Evolutionary conservation across 192 early-diverging fungal species (phyloP).

Genomic region (Gryganskiella cystojenkinii): DNA sequence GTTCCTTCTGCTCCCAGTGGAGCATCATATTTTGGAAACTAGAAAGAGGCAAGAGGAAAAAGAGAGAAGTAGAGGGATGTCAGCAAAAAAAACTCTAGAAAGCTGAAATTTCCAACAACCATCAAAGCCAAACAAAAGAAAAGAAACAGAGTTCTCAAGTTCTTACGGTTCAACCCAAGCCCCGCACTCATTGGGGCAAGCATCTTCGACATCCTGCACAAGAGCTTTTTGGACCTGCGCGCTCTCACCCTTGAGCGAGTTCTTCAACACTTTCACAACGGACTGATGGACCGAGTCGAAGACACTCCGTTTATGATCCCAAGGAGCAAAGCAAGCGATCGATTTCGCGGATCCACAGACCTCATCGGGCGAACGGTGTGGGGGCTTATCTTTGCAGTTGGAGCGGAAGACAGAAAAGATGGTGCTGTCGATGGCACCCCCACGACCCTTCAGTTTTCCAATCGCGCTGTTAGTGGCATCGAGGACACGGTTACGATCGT

Average conservation of each 20-base stretch:
- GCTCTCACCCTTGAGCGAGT: neutral
- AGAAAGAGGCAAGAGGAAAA: neutral
- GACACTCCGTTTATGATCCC: conserved; percentile 11
- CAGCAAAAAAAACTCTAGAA: neutral
- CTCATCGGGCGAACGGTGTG: conserved; percentile 26
- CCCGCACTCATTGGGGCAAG: conserved; percentile 13
- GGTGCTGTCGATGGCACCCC: conserved; percentile 13
- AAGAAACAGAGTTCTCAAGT: too few relatives aligned
- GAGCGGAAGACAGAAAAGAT: conserved; percentile 14
- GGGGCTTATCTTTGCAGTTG: conserved; percentile 18
- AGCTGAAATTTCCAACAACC: neutral
- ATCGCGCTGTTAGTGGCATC: neutral
- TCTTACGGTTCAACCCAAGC: conserved; percentile 13
- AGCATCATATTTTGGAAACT: conserved; percentile 27
- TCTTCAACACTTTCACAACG: conserved; percentile 1
- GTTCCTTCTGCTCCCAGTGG: conserved; percentile 26
- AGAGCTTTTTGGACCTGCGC: neutral
- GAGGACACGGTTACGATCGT: neutral
- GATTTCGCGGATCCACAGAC: conserved; percentile 29
- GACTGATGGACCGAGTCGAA: conserved; percentile 11
- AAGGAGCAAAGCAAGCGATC: conserved; percentile 27
- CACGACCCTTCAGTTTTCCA: neutral
- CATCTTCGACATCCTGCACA: neutral
- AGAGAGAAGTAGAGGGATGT: neutral
- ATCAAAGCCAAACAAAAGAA: neutral